Conservation (phyloP, 495 filamentous ascomycete genomes). For the Aspergillus bridgeri region DNA sequence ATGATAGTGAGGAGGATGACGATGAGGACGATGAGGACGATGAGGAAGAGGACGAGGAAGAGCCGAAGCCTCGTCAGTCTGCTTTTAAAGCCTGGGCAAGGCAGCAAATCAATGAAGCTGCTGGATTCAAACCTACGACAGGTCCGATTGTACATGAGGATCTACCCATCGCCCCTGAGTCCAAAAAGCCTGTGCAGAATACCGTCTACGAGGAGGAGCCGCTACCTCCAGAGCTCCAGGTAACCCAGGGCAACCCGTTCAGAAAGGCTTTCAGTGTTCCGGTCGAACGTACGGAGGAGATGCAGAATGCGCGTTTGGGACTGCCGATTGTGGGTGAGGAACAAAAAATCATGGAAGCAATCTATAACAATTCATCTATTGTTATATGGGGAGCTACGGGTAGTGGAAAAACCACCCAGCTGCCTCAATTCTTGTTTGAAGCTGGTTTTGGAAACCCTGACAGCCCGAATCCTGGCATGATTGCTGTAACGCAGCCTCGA, state of each 20-base stretch:
- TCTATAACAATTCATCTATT: constrained; percentile 80
- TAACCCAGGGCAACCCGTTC: constrained; percentile 52
- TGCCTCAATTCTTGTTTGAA: constrained; percentile 94
- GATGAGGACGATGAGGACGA: constrained; percentile 21
- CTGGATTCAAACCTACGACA: constrained; percentile 55
- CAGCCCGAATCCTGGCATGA: constrained; percentile 81
- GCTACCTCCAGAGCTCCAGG: constrained; percentile 67
- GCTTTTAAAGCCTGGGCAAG: constrained; percentile 97
- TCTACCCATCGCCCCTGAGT: constrained; percentile 25
- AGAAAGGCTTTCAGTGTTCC: constrained; percentile 74
- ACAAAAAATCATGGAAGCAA: constrained; percentile 97
- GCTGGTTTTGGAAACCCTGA: constrained; percentile 80
- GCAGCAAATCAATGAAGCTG: constrained; percentile 74
- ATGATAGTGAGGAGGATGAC: constrained; percentile 24
- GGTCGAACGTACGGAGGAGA: constrained; percentile 66
- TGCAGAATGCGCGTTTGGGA: constrained; percentile 73
- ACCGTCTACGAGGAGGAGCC: constrained; percentile 68
- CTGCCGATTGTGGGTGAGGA: constrained; percentile 92
- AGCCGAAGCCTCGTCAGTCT: constrained; percentile 47
- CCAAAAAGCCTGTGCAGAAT: constrained; percentile 29
- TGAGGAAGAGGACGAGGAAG: constrained; percentile 25
- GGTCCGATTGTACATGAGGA: constrained; percentile 30
- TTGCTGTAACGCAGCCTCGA: constrained; percentile 91
- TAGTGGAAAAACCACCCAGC: constrained; percentile 95
- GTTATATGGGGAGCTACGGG: constrained; percentile 96